Evolutionary conservation across 805 yeast genomes (phyloP).

Genomic region (Candida berthetii): DNA sequence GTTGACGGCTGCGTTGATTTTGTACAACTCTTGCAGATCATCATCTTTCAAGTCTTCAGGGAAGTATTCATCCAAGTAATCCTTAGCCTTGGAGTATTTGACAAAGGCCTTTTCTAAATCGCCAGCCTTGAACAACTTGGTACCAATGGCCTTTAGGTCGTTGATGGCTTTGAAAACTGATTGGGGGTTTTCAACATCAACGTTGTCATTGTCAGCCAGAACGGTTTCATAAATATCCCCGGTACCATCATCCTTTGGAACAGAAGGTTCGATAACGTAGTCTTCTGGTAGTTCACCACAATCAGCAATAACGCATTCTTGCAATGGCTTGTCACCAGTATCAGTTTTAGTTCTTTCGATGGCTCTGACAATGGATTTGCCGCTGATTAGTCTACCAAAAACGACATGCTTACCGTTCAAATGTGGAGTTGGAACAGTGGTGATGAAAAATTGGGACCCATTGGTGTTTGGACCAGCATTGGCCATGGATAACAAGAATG

Average conservation of each 20-base stretch:
- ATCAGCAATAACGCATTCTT: conserved; percentile 64
- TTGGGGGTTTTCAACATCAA: conserved; percentile 54
- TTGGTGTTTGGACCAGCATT: conserved; percentile 94
- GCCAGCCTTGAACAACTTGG: conserved; percentile 63
- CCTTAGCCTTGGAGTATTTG: conserved; percentile 70
- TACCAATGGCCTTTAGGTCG: conserved; percentile 71
- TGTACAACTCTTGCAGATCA: conserved; percentile 40
- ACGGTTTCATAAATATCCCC: conserved; percentile 80
- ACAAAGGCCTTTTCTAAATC: conserved; percentile 47
- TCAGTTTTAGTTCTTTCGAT: conserved; percentile 70
- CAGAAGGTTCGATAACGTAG: conserved; percentile 37
- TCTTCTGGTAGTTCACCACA: conserved; percentile 74
- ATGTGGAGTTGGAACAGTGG: conserved; percentile 91
- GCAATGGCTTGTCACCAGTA: conserved; percentile 61
- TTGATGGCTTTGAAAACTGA: conserved; percentile 62
- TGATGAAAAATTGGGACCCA: conserved; percentile 93
- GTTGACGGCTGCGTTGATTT: conserved; percentile 55
- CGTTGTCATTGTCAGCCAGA: conserved; percentile 65
- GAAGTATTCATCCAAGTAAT: conserved; percentile 63
- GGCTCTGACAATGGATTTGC: conserved; percentile 73
- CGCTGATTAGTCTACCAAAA: conserved; percentile 82
- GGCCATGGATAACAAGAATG: conserved; percentile 93
- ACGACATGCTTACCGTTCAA: conserved; percentile 95
- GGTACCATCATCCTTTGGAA: conserved; percentile 61
- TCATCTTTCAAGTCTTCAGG: conserved; percentile 63